Percentiles rank a stretch among this genome's conserved stretches.
Evolutionary conservation across 2,329 filamentous ascomycete genomes (phyloP).

Genomic region (Lachnellula subtilissima): DNA sequence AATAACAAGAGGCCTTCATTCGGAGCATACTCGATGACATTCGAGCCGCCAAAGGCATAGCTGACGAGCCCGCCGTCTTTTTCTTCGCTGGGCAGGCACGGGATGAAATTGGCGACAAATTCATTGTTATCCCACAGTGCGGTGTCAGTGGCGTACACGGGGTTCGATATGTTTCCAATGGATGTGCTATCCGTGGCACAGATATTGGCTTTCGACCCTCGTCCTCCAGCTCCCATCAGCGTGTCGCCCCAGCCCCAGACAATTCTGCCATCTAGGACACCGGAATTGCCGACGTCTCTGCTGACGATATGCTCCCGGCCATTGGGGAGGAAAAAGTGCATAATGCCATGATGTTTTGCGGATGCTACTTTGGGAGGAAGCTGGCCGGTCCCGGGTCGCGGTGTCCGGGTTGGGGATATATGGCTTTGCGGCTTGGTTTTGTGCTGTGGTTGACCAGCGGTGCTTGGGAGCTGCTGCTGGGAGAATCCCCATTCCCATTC

Average conservation of each 20-base stretch:
- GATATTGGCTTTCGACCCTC: slow-evolving; percentile 3
- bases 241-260: slow-evolving; percentile 8
- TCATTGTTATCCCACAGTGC: slow-evolving; percentile 8
- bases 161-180: background rate
- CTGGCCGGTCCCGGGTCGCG: background rate
- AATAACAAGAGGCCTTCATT: slow-evolving; percentile 5
- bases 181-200: slow-evolving; percentile 7
- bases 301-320: slow-evolving; percentile 5
- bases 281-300: slow-evolving; percentile 3
- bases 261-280: slow-evolving; percentile 1
- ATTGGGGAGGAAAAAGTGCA: slow-evolving; percentile 2
- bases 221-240: slow-evolving; percentile 2
- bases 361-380: background rate
- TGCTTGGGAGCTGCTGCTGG: background rate
- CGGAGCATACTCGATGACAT: slow-evolving; percentile 3
- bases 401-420: slow-evolving; percentile 3
- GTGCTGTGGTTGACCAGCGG: background rate
- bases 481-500: background rate
- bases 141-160: slow-evolving; percentile 2
- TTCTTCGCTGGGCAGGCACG: slow-evolving; percentile 1
- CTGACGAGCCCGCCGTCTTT: background rate
- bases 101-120: slow-evolving; percentile 6
- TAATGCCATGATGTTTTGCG: slow-evolving; percentile 3
- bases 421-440: background rate
- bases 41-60: slow-evolving; percentile 5